Conservation (phyloP, 2,329 filamentous ascomycete genomes). For the Phialophora verrucosa region DNA sequence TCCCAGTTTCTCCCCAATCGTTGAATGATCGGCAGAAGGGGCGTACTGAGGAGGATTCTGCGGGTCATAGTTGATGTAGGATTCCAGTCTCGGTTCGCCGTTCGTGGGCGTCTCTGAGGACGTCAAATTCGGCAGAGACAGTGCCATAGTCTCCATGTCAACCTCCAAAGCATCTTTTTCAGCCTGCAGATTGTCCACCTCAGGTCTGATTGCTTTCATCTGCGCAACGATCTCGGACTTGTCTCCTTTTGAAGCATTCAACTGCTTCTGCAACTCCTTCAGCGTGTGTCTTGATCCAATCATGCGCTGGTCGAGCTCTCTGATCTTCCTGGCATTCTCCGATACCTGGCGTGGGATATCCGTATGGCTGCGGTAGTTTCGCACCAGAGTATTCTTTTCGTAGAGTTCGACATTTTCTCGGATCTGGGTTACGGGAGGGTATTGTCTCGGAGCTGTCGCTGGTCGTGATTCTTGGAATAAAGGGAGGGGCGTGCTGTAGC, state of each 20-base stretch:
- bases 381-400: conserved; percentile 78
- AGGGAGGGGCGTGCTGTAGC: conserved; percentile 22
- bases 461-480: conserved; percentile 54
- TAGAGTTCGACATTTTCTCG: conserved; percentile 82
- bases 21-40: conserved; percentile 71
- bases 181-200: conserved; percentile 43
- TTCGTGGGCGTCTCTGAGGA: conserved; percentile 76
- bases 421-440: conserved; percentile 86
- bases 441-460: conserved; percentile 76
- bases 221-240: conserved; percentile 28
- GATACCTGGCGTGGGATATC: conserved; percentile 59
- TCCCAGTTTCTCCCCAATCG: conserved; percentile 83
- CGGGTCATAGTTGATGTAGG: conserved; percentile 78
- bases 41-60: conserved; percentile 45
- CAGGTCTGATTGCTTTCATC: conserved; percentile 30
- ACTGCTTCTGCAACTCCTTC: conserved; percentile 52
- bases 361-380: conserved; percentile 73
- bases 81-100: conserved; percentile 53
- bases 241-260: conserved; percentile 45
- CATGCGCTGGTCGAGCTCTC: conserved; percentile 49
- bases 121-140: conserved; percentile 85
- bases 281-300: conserved; percentile 50
- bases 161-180: conserved; percentile 37
- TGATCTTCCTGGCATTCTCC: conserved; percentile 47
- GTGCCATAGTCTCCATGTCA: conserved; percentile 62